Conservation (phyloP, 2,329 filamentous ascomycete species). For the Paracamarosporium sp. region DNA sequence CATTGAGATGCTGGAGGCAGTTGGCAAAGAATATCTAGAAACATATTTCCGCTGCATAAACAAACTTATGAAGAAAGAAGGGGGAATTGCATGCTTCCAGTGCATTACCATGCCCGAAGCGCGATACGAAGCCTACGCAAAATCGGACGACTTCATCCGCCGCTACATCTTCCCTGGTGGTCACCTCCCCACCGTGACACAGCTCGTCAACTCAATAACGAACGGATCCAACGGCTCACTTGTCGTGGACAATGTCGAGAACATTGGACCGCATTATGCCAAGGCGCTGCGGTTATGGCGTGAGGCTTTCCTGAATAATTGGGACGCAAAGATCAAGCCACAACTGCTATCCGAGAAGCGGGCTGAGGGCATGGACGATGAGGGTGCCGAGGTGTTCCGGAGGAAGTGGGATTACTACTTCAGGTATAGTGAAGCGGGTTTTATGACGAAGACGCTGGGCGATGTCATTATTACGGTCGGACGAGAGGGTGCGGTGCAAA, state of each 20-base stretch:
- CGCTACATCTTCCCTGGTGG: conserved; percentile 83
- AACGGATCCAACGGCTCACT: conserved; percentile 66
- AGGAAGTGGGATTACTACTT: conserved; percentile 83
- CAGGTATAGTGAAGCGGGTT: conserved; percentile 76
- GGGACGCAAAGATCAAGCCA: conserved; percentile 65
- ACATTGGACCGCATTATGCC: conserved; percentile 77
- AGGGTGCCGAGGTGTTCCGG: conserved; percentile 71
- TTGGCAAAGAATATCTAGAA: conserved; percentile 70
- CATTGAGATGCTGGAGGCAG: conserved; percentile 80
- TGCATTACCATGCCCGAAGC: conserved; percentile 78
- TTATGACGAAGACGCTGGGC: conserved; percentile 73
- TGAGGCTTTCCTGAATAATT: conserved; percentile 69
- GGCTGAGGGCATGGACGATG: conserved; percentile 65
- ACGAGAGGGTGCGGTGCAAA: conserved; percentile 68
- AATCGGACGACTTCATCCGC: conserved; percentile 75
- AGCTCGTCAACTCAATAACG: conserved; percentile 70
- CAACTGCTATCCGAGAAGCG: conserved; percentile 66
- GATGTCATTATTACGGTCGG: conserved; percentile 76
- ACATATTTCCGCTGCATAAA: conserved; percentile 73
- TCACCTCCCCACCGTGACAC: conserved; percentile 70
- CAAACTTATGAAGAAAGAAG: conserved; percentile 68
- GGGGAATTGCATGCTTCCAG: conserved; percentile 74
- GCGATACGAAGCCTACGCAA: conserved; percentile 70
- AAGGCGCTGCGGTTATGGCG: conserved; percentile 73
- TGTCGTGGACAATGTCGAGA: conserved; percentile 71